These are phyloP conservation scores for Artomyces pyxidatus DNA, from an alignment of 768 basidiomycete genomes.

Conservation along the genomic window DNA sequence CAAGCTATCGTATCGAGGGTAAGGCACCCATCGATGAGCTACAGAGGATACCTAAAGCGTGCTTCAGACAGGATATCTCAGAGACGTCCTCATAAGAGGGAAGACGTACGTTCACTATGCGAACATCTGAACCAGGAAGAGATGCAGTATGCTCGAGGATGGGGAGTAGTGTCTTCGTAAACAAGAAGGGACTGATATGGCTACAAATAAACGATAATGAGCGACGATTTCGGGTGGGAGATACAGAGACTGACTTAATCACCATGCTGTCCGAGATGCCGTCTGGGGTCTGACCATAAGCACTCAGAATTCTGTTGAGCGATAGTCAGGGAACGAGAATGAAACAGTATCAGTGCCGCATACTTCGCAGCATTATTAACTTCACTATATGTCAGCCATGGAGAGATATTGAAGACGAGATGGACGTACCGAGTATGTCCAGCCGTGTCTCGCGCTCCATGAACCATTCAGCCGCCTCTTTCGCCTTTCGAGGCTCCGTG, in stretches of 20 bases:
- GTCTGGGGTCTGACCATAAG: slow-evolving; percentile 7
- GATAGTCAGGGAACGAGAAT: too few relatives aligned
- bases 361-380: slow-evolving; percentile 53
- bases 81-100: too few relatives aligned
- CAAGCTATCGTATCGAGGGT: slow-evolving; percentile 12
- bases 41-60: slow-evolving; percentile 19
- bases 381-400: too few relatives aligned
- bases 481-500: slow-evolving; percentile 27
- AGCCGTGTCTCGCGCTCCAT: slow-evolving; percentile 30
- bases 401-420: too few relatives aligned
- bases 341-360: slow-evolving; percentile 16
- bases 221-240: neutral
- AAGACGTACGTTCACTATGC: slow-evolving; percentile 50
- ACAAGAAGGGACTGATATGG: slow-evolving; percentile 46
- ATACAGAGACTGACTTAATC: slow-evolving; percentile 31
- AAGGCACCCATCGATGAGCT: slow-evolving; percentile 1
- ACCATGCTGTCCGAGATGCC: slow-evolving; percentile 24
- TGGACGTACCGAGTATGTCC: slow-evolving; percentile 35
- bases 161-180: slow-evolving; percentile 47
- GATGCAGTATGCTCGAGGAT: slow-evolving; percentile 42
- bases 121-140: slow-evolving; percentile 45
- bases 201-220: slow-evolving; percentile 20
- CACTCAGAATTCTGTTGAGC: slow-evolving; percentile 8
- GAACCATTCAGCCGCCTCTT: slow-evolving; percentile 29
- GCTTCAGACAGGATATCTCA: too few relatives aligned